Evolutionary conservation across 371 early-diverging fungal species (phyloP), one percentile per base, ranked within the genome.

Genomic region (Lichtheimia ornata): DNA sequence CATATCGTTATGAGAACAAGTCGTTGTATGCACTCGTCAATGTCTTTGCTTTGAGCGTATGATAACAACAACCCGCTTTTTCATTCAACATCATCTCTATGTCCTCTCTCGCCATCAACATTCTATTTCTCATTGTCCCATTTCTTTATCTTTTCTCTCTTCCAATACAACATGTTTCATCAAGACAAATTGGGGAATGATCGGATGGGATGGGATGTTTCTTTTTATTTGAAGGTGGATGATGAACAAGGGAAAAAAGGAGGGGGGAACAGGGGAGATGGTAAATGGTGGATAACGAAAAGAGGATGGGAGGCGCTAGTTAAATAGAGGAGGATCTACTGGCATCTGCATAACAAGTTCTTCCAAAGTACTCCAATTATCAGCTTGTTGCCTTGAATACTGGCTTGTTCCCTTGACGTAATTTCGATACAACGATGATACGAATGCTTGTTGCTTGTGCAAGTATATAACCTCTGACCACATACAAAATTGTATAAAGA

Each of bases 21-120:
- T 82, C 87, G n/a, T 81, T 88, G 83, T 86, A 87, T 61, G 81
- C 81, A 35, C 83, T 89, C 58, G 82, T 85, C 40, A 86, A 82
- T 56, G 88, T 83, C 15, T 88, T 80, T 74, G 88, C 84, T 15
- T 64, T 88, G 47, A 77, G 84, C 43, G 72, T 82, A 44, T 67
- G 52, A 61, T 47, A 35, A 11, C 35, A 35, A 35, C 11, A 6
- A 35, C 30, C 7, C 30, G n/a, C n/a, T n/a, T 6, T 30, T 11
- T 2, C 35, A 35, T 35, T 2, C 35, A 35, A 35, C 35, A 35
- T 35, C 11, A 35, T 0, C 0, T 0, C 0, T 11, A 35, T 35
- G 35, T 35, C 35, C 6, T 11, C 5, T 11, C 35, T 0, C 9
- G n/a, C n/a, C n/a, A n/a, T n/a, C 35, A 35, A 11, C 35, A 5